Conservation (phyloP, 2,329 filamentous ascomycete genomes). For the Epichloe brachyelytri region DNA sequence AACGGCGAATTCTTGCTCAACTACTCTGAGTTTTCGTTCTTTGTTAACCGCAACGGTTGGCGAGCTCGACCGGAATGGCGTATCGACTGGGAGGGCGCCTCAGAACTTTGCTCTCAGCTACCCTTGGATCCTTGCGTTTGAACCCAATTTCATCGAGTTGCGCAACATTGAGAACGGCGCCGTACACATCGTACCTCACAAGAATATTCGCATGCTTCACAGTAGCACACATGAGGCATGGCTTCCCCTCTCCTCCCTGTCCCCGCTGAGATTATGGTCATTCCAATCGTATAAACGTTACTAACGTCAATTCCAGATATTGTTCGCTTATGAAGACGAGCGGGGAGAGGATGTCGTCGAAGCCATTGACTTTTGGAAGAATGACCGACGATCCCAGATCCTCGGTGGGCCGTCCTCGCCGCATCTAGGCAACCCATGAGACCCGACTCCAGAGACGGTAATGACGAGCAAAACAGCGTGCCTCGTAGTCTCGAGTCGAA, state of each 20-base stretch:
- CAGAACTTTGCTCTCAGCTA: slow-evolving; percentile 89
- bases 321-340: slow-evolving; percentile 97
- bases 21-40: slow-evolving; percentile 98
- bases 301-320: slow-evolving; percentile 46
- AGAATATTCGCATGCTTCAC: slow-evolving; percentile 95
- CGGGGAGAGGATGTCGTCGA: slow-evolving; percentile 85
- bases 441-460: background rate
- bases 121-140: slow-evolving; percentile 94
- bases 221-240: slow-evolving; percentile 91
- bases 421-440: slow-evolving; percentile 1
- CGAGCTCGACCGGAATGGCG: slow-evolving; percentile 90
- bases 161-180: slow-evolving; percentile 88
- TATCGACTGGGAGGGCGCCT: slow-evolving; percentile 88
- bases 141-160: slow-evolving; percentile 94
- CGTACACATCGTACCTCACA: slow-evolving; percentile 90
- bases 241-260: slow-evolving; percentile 1
- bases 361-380: slow-evolving; percentile 93
- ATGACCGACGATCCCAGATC: slow-evolving; percentile 37
- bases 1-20: slow-evolving; percentile 96
- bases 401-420: slow-evolving; percentile 10
- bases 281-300: too few species aligned
- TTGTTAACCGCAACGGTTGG: slow-evolving; percentile 98
- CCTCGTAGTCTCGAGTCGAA: background rate
- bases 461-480: background rate
- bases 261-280: too few species aligned